phyloP scores from a whole-genome alignment of 2,329 filamentous ascomycete species.

The Endoconidiophora polonica region DNA sequence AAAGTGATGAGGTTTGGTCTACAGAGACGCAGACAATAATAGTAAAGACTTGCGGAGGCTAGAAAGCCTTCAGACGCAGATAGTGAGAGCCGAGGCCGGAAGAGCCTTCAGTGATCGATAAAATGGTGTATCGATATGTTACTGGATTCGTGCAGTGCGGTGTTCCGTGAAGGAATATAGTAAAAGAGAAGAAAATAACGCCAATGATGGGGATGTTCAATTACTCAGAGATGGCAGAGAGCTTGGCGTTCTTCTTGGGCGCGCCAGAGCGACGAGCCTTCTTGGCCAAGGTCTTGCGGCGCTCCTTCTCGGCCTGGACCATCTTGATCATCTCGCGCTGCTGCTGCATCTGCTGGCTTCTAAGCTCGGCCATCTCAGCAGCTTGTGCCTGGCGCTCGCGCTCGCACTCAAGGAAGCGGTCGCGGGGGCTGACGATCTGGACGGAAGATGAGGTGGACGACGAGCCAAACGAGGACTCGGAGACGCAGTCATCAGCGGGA shows the following conservation, averaged over 20 bases:
- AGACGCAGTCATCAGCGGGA: neutral
- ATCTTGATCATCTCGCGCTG: conserved; percentile 37
- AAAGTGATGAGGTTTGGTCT: neutral
- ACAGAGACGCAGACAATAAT: neutral
- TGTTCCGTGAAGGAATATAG: too few relatives aligned
- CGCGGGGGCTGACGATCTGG: neutral
- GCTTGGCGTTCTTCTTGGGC: conserved; percentile 33
- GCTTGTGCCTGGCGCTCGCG: conserved; percentile 4
- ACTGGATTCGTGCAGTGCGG: neutral
- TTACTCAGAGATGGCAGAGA: conserved; percentile 39
- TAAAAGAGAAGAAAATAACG: neutral
- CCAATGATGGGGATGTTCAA: neutral
- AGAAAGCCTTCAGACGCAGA: neutral
- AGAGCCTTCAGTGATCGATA: neutral
- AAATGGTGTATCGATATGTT: neutral
- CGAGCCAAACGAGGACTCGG: conserved; percentile 4
- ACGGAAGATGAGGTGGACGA: conserved; percentile 4
- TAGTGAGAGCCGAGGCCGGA: neutral
- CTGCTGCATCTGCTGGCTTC: conserved; percentile 32
- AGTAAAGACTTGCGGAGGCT: conserved; percentile 3
- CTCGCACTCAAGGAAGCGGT: conserved; percentile 10
- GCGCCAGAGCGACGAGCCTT: conserved; percentile 20
- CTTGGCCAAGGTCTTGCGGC: conserved; percentile 27
- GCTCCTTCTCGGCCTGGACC: conserved; percentile 38
- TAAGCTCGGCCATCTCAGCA: conserved; percentile 19